Conservation (phyloP, 441 rosid genomes). For the Arabidopsis lyrata region DNA sequence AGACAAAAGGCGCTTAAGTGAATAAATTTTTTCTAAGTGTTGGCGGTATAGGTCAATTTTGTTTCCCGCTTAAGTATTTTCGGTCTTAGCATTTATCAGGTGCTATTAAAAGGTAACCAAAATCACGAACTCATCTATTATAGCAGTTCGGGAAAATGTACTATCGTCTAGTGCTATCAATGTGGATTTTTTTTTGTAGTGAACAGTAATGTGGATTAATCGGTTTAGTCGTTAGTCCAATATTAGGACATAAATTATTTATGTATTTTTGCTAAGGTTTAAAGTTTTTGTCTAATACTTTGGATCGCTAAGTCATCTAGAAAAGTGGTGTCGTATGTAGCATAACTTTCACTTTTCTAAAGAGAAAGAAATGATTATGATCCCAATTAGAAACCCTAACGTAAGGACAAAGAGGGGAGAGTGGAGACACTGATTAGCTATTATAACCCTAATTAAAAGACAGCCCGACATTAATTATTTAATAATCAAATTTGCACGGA, state of each 20-base stretch:
- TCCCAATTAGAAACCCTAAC: slow-evolving; percentile 39
- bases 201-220: neutral
- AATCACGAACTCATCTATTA: too few species aligned
- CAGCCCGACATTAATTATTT: slow-evolving; percentile 43
- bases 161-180: too few species aligned
- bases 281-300: neutral
- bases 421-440: slow-evolving; percentile 39
- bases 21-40: too few species aligned
- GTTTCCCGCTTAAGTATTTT: too few species aligned
- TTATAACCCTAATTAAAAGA: slow-evolving; percentile 41
- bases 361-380: slow-evolving; percentile 27
- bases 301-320: neutral
- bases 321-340: slow-evolving; percentile 20
- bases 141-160: too few species aligned
- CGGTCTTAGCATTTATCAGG: too few species aligned
- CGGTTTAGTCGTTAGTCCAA: neutral
- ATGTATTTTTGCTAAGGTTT: neutral
- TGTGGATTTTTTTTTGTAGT: too few species aligned
- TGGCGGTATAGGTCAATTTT: too few species aligned
- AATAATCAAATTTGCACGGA: slow-evolving; percentile 47
- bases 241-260: neutral
- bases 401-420: slow-evolving; percentile 39
- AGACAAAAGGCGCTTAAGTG: too few species aligned
- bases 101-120: too few species aligned
- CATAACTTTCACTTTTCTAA: slow-evolving; percentile 29